phyloP scores from a whole-genome alignment of 169 alveolate genomes.

The Perkinsus chesapeaki region DNA sequence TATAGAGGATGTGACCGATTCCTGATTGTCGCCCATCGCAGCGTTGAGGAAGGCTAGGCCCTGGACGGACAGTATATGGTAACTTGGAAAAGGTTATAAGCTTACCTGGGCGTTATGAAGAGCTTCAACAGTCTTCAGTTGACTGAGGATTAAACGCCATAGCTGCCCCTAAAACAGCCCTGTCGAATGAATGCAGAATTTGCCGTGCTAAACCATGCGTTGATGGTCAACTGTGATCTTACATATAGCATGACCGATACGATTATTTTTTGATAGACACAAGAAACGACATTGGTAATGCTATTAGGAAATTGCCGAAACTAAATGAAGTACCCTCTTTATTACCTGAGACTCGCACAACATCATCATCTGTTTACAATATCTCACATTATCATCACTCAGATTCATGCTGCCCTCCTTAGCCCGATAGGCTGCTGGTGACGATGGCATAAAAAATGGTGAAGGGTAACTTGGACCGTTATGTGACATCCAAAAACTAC shows the following conservation, averaged over 20 bases:
- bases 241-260: too few species aligned
- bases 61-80: background rate
- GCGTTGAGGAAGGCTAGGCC: background rate
- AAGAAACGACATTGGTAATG: too few species aligned
- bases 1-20: background rate
- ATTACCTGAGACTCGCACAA: background rate
- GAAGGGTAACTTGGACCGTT: too few species aligned
- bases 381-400: background rate
- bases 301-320: too few species aligned
- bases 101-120: background rate
- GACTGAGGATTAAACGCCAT: background rate
- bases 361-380: background rate
- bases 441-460: background rate
- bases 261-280: too few species aligned
- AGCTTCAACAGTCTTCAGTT: background rate
- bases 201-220: too few species aligned
- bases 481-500: too few species aligned
- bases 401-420: background rate
- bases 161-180: background rate
- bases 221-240: too few species aligned
- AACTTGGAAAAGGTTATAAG: background rate
- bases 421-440: background rate
- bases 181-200: too few species aligned
- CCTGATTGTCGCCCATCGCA: background rate
- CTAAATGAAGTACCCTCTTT: too few species aligned